These are phyloP conservation scores for Ettlia oleoabundans DNA, from an alignment of 139 green algal genomes.

Conservation along the genomic window DNA sequence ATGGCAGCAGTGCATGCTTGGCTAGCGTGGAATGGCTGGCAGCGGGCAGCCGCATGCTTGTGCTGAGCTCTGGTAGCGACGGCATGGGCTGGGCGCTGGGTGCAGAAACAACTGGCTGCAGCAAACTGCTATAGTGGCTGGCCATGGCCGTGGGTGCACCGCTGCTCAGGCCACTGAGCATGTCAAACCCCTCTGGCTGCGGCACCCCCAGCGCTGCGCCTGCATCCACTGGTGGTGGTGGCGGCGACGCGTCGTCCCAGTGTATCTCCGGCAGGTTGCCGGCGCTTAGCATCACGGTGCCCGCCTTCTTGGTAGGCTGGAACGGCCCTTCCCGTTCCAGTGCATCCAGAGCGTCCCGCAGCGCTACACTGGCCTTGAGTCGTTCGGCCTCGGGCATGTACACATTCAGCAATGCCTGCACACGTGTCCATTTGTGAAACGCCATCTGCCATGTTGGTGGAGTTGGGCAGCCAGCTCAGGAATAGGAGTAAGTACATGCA, in stretches of 20 bases:
- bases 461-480: too few species aligned
- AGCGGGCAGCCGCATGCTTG: constrained; percentile 18
- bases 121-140: neutral
- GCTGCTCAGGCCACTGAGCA: constrained; percentile 2
- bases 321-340: constrained; percentile 29
- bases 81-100: neutral
- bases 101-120: neutral
- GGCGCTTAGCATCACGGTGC: constrained; percentile 57
- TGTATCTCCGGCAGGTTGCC: constrained; percentile 70
- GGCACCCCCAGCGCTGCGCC: constrained; percentile 16
- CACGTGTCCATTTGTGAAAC: too few species aligned
- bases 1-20: constrained; percentile 44
- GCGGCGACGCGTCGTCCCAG: constrained; percentile 48
- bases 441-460: too few species aligned
- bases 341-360: neutral
- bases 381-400: constrained; percentile 69
- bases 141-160: too few species aligned
- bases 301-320: constrained; percentile 46
- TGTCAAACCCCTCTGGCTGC: constrained; percentile 23
- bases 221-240: neutral
- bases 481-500: too few species aligned
- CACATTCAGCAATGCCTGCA: neutral
- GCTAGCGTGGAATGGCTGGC: constrained; percentile 40
- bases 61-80: constrained; percentile 12
- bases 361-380: constrained; percentile 51